Conservation (phyloP, 352 stramenopile genomes). For the Globisporangium uncinulatum region DNA sequence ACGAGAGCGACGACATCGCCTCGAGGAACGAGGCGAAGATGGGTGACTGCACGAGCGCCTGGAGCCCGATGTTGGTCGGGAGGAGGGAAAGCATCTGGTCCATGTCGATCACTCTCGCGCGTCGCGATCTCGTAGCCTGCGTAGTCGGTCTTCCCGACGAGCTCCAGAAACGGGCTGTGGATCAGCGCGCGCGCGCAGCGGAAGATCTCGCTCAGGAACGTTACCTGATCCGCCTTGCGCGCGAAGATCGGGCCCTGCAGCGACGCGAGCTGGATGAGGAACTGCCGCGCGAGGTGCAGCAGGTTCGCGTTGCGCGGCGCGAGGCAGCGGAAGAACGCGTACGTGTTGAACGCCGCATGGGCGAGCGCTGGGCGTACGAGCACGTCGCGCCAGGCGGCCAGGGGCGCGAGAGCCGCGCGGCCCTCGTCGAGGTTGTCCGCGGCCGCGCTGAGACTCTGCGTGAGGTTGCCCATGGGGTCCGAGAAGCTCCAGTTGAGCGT, state of each 20-base stretch:
- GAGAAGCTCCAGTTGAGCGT: constrained; percentile 77
- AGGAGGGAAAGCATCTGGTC: constrained; percentile 75
- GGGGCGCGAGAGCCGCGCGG: constrained; percentile 41
- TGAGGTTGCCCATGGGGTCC: constrained; percentile 56
- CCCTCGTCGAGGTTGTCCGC: constrained; percentile 29
- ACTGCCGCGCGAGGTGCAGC: constrained; percentile 74
- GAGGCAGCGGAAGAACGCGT: constrained; percentile 71
- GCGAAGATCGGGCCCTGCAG: constrained; percentile 68
- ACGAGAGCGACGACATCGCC: constrained; percentile 62
- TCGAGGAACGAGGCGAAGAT: constrained; percentile 59
- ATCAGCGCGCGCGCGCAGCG: constrained; percentile 56
- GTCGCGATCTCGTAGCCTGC: constrained; percentile 63
- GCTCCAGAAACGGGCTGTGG: constrained; percentile 66
- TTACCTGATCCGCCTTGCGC: constrained; percentile 49
- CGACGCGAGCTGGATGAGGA: constrained; percentile 75
- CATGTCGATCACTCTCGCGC: constrained; percentile 77
- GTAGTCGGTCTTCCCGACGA: constrained; percentile 57
- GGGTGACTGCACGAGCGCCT: constrained; percentile 33
- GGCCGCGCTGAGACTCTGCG: constrained; percentile 46
- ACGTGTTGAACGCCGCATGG: constrained; percentile 81
- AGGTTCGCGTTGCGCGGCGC: constrained; percentile 60
- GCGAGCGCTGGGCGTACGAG: constrained; percentile 68
- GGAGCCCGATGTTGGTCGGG: constrained; percentile 66
- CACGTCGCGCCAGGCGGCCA: constrained; percentile 63
- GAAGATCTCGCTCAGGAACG: constrained; percentile 71